A percentile compares a stretch with the other conserved stretches of the same genome.
These are phyloP conservation scores for Ambrosia artemisiifolia DNA, from an alignment of 129 eudicot genomes.

Conservation along the genomic window DNA sequence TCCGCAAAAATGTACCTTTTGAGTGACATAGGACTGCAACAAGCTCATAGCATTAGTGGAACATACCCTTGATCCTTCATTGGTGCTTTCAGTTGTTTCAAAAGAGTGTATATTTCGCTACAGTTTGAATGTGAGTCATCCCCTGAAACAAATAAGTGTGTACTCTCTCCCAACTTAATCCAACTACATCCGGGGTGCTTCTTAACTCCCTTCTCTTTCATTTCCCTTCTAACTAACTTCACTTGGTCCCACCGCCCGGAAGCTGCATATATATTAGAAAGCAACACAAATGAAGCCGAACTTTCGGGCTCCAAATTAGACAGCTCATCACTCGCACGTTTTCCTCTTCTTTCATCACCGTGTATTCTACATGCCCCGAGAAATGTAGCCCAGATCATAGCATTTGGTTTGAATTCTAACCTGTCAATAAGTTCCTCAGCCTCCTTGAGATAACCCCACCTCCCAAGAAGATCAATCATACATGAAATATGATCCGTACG, in stretches of 20 bases:
- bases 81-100: conserved; percentile 37
- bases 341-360: conserved; percentile 79
- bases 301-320: conserved; percentile 63
- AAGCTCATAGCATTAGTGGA: not conserved
- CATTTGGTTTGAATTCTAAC: conserved; percentile 55
- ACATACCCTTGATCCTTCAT: conserved; percentile 41
- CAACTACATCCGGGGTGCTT: conserved; percentile 80
- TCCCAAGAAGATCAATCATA: conserved; percentile 86
- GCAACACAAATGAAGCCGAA: conserved; percentile 81
- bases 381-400: conserved; percentile 81
- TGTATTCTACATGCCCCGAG: conserved; percentile 84
- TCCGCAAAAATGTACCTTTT: not conserved
- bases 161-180: conserved; percentile 44
- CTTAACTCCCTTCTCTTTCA: conserved; percentile 62
- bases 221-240: conserved; percentile 57
- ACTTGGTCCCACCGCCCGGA: conserved; percentile 81
- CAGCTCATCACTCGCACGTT: conserved; percentile 70
- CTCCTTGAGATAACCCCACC: conserved; percentile 84
- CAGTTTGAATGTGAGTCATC: conserved; percentile 40
- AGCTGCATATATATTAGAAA: conserved; percentile 84
- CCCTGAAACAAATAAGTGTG: conserved; percentile 46
- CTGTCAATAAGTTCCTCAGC: conserved; percentile 62
- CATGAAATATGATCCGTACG: conserved; percentile 86
- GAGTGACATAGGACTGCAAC: not conserved
- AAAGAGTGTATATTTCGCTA: conserved; percentile 36